Conservation (phyloP, 805 yeast species). For the Wickerhamomyces subpelliculosus region DNA sequence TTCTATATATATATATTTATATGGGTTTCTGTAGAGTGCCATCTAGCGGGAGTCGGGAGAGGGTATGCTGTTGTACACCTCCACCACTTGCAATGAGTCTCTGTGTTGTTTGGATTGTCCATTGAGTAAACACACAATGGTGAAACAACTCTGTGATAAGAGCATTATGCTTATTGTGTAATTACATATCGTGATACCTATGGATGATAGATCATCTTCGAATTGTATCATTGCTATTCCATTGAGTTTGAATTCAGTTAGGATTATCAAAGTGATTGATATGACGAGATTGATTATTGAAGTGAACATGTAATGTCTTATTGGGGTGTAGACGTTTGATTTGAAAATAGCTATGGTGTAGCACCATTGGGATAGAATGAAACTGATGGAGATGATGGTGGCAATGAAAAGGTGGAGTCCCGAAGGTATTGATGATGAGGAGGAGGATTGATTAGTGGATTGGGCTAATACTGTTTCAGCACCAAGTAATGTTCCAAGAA, state of each 20-base stretch:
- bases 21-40: too few species aligned
- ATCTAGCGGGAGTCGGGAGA: background rate
- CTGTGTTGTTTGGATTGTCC: conserved; percentile 8
- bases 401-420: too few species aligned
- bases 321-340: conserved; percentile 84
- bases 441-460: background rate
- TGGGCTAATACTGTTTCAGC: conserved; percentile 9
- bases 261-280: conserved; percentile 19
- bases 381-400: conserved; percentile 22
- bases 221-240: conserved; percentile 1
- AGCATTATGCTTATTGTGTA: too few species aligned
- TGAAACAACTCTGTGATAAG: too few species aligned
- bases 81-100: conserved; percentile 15
- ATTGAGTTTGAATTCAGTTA: background rate
- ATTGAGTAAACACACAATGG: background rate
- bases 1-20: too few species aligned
- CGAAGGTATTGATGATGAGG: conserved; percentile 3
- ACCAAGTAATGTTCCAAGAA: conserved; percentile 12
- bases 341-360: conserved; percentile 62
- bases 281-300: conserved; percentile 19
- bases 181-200: too few species aligned
- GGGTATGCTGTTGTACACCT: conserved; percentile 3
- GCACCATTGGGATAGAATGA: conserved; percentile 23
- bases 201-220: background rate
- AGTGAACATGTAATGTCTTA: conserved; percentile 87